phyloP scores from a whole-genome alignment of 768 basidiomycete genomes.

The Kwoniella botswanensis region DNA sequence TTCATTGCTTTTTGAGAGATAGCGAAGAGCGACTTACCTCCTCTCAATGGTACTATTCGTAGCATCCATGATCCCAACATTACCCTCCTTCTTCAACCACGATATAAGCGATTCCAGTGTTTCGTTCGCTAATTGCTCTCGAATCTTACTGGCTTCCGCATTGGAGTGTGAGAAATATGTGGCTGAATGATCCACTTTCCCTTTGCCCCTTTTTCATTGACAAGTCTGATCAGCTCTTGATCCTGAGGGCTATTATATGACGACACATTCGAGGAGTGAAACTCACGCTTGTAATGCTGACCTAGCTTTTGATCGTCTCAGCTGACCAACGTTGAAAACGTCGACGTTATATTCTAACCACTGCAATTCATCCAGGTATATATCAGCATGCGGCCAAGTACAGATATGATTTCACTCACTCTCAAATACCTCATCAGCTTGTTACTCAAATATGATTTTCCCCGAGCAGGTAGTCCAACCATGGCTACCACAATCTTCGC shows the following conservation, averaged over 20 bases:
- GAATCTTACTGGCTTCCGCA: slow-evolving; percentile 70
- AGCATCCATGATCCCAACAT: slow-evolving; percentile 98
- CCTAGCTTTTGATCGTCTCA: slow-evolving; percentile 79
- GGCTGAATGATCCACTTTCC: slow-evolving; percentile 88
- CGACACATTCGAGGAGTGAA: neutral
- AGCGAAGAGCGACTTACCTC: slow-evolving; percentile 62
- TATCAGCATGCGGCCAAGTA: neutral
- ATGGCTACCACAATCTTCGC: slow-evolving; percentile 98
- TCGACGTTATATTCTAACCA: slow-evolving; percentile 99
- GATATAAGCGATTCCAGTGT: slow-evolving; percentile 91
- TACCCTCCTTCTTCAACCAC: slow-evolving; percentile 88
- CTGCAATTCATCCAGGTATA: slow-evolving; percentile 60
- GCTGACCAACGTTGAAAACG: slow-evolving; percentile 98
- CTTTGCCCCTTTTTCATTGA: slow-evolving; percentile 67
- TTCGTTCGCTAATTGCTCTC: slow-evolving; percentile 85
- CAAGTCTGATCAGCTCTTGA: neutral
- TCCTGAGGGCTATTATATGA: no score
- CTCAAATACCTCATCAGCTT: slow-evolving; percentile 95
- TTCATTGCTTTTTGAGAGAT: neutral
- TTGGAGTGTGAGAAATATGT: slow-evolving; percentile 89
- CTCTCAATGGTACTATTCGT: slow-evolving; percentile 86
- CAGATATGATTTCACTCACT: slow-evolving; percentile 61
- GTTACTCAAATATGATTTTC: slow-evolving; percentile 97
- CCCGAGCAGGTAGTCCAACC: slow-evolving; percentile 97
- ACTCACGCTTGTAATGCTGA: slow-evolving; percentile 37